A percentile compares a stretch with the other conserved stretches of the same genome.
These are phyloP conservation scores for Fistulina hepatica DNA, from an alignment of 1,284 basidiomycete genomes.

Conservation along the genomic window DNA sequence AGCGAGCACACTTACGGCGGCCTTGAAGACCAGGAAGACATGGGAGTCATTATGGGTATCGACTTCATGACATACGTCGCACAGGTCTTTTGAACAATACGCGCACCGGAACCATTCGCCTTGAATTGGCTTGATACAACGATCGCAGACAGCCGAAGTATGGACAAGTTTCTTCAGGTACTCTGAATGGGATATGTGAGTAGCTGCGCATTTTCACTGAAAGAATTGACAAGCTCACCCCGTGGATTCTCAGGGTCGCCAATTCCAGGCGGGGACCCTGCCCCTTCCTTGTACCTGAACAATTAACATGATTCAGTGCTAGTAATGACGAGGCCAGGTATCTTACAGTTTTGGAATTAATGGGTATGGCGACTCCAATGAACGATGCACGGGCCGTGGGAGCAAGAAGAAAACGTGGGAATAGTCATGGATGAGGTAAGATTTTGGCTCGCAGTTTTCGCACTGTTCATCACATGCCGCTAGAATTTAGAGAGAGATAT, in stretches of 20 bases:
- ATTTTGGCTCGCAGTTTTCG: slow-evolving; percentile 62
- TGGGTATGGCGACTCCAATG: slow-evolving; percentile 48
- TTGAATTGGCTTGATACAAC: slow-evolving; percentile 60
- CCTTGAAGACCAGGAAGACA: slow-evolving; percentile 80
- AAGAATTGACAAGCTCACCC: slow-evolving; percentile 32
- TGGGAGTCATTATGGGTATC: slow-evolving; percentile 76
- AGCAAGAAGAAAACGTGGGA: slow-evolving; percentile 82
- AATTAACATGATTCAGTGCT: slow-evolving; percentile 5
- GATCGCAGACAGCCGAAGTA: slow-evolving; percentile 59
- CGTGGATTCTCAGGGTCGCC: slow-evolving; percentile 38
- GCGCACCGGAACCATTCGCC: slow-evolving; percentile 85
- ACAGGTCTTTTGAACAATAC: slow-evolving; percentile 76
- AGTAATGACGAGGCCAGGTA: slow-evolving; percentile 1
- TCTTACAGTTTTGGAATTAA: slow-evolving; percentile 63
- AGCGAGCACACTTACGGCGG: slow-evolving; percentile 36
- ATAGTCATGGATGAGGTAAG: slow-evolving; percentile 71
- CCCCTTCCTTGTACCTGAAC: slow-evolving; percentile 54
- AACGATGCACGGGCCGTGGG: slow-evolving; percentile 60
- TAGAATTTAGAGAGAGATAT: slow-evolving; percentile 8
- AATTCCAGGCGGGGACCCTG: slow-evolving; percentile 40
- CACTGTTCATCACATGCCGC: too few relatives aligned
- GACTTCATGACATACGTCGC: slow-evolving; percentile 64
- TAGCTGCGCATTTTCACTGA: not conserved
- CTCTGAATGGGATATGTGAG: slow-evolving; percentile 30
- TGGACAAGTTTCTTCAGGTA: slow-evolving; percentile 65